A percentile compares a stretch with the other conserved stretches of the same genome.
Conservation (phyloP, 176 grass and related monocot genomes). For the Oryza meridionalis region DNA sequence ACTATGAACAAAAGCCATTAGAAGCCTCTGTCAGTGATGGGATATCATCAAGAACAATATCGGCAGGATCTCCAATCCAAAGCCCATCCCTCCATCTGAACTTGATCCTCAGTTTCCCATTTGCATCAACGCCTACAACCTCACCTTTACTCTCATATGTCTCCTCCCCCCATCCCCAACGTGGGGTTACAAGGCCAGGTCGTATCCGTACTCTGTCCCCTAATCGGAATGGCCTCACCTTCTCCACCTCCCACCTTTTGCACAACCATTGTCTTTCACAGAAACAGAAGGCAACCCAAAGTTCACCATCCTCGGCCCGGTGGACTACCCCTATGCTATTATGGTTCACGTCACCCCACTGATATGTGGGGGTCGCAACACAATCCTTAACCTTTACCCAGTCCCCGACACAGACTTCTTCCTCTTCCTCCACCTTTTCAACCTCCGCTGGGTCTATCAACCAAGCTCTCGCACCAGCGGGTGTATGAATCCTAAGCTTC, state of each 20-base stretch:
- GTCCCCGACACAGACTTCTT: slow-evolving; percentile 72
- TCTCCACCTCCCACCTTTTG: slow-evolving; percentile 90
- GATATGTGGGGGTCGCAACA: slow-evolving; percentile 76
- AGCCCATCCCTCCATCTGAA: slow-evolving; percentile 93
- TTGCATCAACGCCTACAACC: slow-evolving; percentile 90
- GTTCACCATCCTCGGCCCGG: slow-evolving; percentile 80
- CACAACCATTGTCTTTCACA: slow-evolving; percentile 95
- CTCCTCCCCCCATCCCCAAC: slow-evolving; percentile 98
- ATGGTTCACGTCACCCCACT: slow-evolving; percentile 94
- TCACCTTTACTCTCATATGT: slow-evolving; percentile 84
- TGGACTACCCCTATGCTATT: slow-evolving; percentile 90
- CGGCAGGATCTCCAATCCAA: slow-evolving; percentile 95
- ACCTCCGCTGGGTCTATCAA: slow-evolving; percentile 95
- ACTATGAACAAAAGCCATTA: slow-evolving; percentile 71
- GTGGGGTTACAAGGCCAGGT: slow-evolving; percentile 74
- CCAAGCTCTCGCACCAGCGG: slow-evolving; percentile 92
- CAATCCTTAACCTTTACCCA: slow-evolving; percentile 96
- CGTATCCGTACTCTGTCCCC: slow-evolving; percentile 76
- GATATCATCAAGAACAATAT: slow-evolving; percentile 84
- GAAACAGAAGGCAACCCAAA: slow-evolving; percentile 97
- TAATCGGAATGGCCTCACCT: slow-evolving; percentile 76
- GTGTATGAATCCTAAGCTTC: slow-evolving; percentile 95
- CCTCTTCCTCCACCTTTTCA: slow-evolving; percentile 90
- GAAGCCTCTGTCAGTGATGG: slow-evolving; percentile 44
- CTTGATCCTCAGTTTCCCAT: slow-evolving; percentile 92